Evolutionary conservation across 2,329 filamentous ascomycete genomes (phyloP), one percentile per base, ranked within the genome.

Genomic region (Metarhizium brunneum): DNA sequence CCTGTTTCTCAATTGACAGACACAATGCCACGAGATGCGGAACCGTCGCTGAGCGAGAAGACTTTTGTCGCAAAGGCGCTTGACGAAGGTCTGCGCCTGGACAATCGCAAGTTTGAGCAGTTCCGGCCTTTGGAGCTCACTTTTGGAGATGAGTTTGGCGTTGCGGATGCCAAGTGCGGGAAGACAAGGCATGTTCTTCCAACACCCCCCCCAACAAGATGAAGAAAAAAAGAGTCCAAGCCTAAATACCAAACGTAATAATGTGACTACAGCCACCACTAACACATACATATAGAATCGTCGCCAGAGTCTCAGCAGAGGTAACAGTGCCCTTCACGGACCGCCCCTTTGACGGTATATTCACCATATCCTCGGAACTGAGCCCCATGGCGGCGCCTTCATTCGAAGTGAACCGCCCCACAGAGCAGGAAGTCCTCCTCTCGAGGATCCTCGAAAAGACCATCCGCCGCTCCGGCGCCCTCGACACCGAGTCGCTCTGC

Each of bases 401-500:
- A 38, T 95, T 95, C 72, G 92, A 96, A 71, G 83, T 88, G 62
- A 90, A 88, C 70, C 83, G 90, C 54, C 87, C 88, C 50, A 92
- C 87, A 59, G 88, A 95, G 64, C 82, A 87, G 55, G 94, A 97
- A 73, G 80, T 92, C 2, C 81, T 96, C 47, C 83, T 97, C 32
- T 91, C 92, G 10, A 86, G 92, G 38, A 82, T 94, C 47, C 85
- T 99, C 20, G 94, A 99, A 71, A 96, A 96, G 74, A 92, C 94
- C 8, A 84, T 97, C 58, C 91, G 94, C 47, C 86, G 94, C 58
- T 96, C 92, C 1, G 88, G 88, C 63, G 92, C 94, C 6, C 83
- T 99, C 45, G 92, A 97, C 70, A 96, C 92, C 38, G 94, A 99
- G 73, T 96, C 92, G 4, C 81, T 99, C 48, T 99, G 94, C 71